Percentiles rank a stretch among this genome's conserved stretches.
phyloP scores from a whole-genome alignment of 106 monocot species.

The Dioscorea dumetorum region DNA sequence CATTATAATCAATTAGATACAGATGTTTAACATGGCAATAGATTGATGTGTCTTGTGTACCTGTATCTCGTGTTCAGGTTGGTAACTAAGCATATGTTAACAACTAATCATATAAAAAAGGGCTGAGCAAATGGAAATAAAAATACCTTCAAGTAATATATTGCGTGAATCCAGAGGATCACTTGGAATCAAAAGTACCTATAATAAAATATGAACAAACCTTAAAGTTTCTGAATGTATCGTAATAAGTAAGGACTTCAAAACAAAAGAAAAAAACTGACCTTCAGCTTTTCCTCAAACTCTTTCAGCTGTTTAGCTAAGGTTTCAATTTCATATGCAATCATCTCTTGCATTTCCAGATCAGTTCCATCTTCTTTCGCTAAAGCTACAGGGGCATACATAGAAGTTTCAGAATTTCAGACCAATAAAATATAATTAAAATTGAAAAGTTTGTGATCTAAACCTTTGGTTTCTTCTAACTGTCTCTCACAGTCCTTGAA shows the following conservation, averaged over 20 bases:
- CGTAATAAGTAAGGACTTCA: neutral
- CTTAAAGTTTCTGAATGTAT: neutral
- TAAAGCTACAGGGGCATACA: constrained; percentile 43
- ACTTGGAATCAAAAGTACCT: constrained; percentile 79
- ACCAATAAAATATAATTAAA: neutral
- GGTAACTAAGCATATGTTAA: too few relatives aligned
- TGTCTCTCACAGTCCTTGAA: constrained; percentile 86
- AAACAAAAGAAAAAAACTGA: constrained; percentile 6
- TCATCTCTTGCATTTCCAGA: constrained; percentile 92
- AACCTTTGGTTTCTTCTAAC: constrained; percentile 87
- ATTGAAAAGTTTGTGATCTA: neutral
- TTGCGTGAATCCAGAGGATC: constrained; percentile 93
- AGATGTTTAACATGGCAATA: too few relatives aligned
- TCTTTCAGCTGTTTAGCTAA: constrained; percentile 59
- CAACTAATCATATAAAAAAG: too few relatives aligned
- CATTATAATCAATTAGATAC: too few relatives aligned
- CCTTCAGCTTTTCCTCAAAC: constrained; percentile 82
- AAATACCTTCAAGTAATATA: constrained; percentile 92
- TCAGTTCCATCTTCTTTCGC: constrained; percentile 70
- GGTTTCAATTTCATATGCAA: constrained; percentile 65
- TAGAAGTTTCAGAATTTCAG: constrained; percentile 12
- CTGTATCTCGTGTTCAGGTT: too few relatives aligned
- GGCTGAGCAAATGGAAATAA: constrained; percentile 2
- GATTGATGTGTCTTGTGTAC: too few relatives aligned
- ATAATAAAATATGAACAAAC: constrained; percentile 1